phyloP scores from a whole-genome alignment of 306 rosid species.

The Citrullus amarus region DNA sequence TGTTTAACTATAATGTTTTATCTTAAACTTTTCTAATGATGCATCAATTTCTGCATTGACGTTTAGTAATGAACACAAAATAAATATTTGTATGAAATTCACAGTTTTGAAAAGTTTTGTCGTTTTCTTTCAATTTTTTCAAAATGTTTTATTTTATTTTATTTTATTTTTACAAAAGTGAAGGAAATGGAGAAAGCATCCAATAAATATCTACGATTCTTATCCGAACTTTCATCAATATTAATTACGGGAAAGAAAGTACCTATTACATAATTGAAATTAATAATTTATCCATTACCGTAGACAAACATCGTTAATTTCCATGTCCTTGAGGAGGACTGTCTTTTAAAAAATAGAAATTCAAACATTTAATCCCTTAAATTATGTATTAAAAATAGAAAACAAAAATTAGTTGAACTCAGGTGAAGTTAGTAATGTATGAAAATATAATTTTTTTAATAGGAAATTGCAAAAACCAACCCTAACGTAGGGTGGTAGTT shows the following conservation, averaged over 20 bases:
- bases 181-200: not conserved
- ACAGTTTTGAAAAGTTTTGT: not conserved
- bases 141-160: not conserved
- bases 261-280: not conserved
- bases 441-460: no score
- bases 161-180: not conserved
- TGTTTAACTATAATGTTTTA: not conserved
- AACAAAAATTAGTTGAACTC: no score
- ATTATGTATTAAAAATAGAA: no score
- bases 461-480: no score
- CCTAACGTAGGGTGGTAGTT: no score
- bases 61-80: not conserved
- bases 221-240: not conserved
- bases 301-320: no score
- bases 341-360: no score
- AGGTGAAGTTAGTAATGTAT: no score
- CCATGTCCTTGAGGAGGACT: no score
- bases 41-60: not conserved
- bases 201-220: not conserved
- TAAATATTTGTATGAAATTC: not conserved
- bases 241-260: not conserved
- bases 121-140: not conserved
- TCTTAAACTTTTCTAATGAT: not conserved
- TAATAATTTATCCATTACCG: not conserved
- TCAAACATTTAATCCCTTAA: no score